These are phyloP conservation scores for Chondrus crispus DNA, from an alignment of 23 red algal species.

Conservation along the genomic window DNA sequence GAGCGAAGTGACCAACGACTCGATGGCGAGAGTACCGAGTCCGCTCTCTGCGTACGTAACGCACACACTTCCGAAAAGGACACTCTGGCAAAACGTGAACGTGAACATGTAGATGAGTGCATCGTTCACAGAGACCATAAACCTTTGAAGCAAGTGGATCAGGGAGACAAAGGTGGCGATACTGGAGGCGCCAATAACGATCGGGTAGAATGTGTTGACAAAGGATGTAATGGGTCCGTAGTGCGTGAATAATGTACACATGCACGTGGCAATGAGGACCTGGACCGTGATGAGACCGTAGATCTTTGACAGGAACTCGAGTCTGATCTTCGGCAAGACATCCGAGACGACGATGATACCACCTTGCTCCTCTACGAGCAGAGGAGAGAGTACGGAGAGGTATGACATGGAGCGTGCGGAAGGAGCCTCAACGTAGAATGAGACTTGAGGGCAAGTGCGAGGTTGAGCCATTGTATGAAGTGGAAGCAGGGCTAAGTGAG, in stretches of 20 bases:
- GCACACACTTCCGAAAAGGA: slow-evolving; percentile 76
- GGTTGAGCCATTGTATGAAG: too few relatives aligned
- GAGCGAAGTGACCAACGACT: slow-evolving; percentile 76
- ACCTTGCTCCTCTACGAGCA: too few relatives aligned
- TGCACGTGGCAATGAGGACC: slow-evolving; percentile 66
- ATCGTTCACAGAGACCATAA: slow-evolving; percentile 65
- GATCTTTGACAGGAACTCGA: slow-evolving; percentile 93
- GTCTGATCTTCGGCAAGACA: too few relatives aligned
- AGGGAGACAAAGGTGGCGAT: slow-evolving; percentile 79
- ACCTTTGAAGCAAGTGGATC: slow-evolving; percentile 62
- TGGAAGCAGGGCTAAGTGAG: too few relatives aligned
- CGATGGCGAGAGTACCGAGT: slow-evolving; percentile 63
- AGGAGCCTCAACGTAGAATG: too few relatives aligned
- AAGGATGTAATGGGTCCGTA: slow-evolving; percentile 42
- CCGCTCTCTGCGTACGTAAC: slow-evolving; percentile 70
- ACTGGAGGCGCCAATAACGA: slow-evolving; percentile 60
- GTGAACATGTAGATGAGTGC: slow-evolving; percentile 57
- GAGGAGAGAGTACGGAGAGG: too few relatives aligned
- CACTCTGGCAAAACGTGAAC: slow-evolving; percentile 77
- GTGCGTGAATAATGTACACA: slow-evolving; percentile 81
- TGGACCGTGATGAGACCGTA: slow-evolving; percentile 86
- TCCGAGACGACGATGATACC: too few relatives aligned
- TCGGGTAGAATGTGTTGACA: slow-evolving; percentile 9
- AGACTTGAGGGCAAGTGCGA: too few relatives aligned
- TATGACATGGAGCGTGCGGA: too few relatives aligned